Evolutionary conservation across 2,329 filamentous ascomycete genomes (phyloP).

Genomic region (Orbilia oligospora): DNA sequence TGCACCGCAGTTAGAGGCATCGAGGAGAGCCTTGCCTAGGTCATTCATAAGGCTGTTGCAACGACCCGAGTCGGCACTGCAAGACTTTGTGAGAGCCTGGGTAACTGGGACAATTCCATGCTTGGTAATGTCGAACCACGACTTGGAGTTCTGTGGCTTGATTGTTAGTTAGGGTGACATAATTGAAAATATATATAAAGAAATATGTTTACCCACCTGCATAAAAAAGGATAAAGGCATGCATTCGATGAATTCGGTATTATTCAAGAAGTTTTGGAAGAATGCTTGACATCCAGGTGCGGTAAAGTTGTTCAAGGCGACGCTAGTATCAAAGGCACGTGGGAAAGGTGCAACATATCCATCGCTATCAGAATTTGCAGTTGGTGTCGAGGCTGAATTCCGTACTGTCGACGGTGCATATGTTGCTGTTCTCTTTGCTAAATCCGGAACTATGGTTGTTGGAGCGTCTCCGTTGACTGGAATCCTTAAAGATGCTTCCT

Average conservation of each 20-base stretch:
- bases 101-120: conserved; percentile 80
- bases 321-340: conserved; percentile 62
- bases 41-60: conserved; percentile 78
- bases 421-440: conserved; percentile 36
- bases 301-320: conserved; percentile 71
- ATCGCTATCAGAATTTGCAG: conserved; percentile 25
- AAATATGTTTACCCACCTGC: conserved; percentile 72
- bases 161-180: conserved; percentile 35
- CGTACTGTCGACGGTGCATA: conserved; percentile 51
- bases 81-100: conserved; percentile 83
- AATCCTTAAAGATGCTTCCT: conserved; percentile 46
- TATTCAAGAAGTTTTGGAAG: conserved; percentile 77
- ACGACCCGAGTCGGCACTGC: conserved; percentile 75
- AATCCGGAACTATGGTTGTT: conserved; percentile 19
- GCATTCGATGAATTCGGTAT: conserved; percentile 79
- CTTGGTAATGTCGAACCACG: conserved; percentile 82
- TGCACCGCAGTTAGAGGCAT: conserved; percentile 76
- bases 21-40: conserved; percentile 77
- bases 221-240: conserved; percentile 88
- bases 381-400: conserved; percentile 15
- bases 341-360: conserved; percentile 55
- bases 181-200: not conserved
- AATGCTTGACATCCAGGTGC: conserved; percentile 75
- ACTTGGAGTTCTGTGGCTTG: conserved; percentile 77
- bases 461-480: conserved; percentile 1